Base-by-base conservation (phyloP, 768 basidiomycete species). In the Boletus sp. region DNA sequence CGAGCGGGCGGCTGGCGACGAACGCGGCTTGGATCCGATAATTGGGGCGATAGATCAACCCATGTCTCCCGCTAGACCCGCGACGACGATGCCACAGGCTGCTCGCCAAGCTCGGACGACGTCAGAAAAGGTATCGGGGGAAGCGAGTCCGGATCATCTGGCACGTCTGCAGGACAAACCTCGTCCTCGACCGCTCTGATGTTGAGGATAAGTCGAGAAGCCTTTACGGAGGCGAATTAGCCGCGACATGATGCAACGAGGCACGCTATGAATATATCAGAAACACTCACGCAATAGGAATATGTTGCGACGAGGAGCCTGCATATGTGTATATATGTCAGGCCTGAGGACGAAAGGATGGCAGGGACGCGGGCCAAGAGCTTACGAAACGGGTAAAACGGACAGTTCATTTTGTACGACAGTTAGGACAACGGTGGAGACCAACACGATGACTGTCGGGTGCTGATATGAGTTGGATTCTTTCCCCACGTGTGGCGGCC, bases 141-240 rank as follows among this genome's bases (percentile, higher is more conserved):
- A 32, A 56, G 53, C 15, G 32, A 42, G n/a, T 64, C 50, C 0
- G 45, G 48, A 27, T 54, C 33, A 7, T 50, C 44, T 14, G 59
- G 47, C 0, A 50, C 30, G 21, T 61, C 53, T 37, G 37, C 14
- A 25, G 14, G 59, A 45, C 53, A 19, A 9, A n/a, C 14, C 30
- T 34, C 4, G 9, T 39, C 15, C 6, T 58, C 47, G 1, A 50
- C 53, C 14, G 15, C 55, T 48, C 58, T 61, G 41, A 63, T 41
- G 29, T 64, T 64, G 39, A 64, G 47, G 8, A 65, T 40, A 21
- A 64, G 60, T 14, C 63, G 60, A 17, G 64, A 64, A 11, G 57
- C 57, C 61, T 63, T 46, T 37, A 7, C 2, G 9, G 27, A 49
- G 29, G 32, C 25, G 30, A 42, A 32, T 57, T 13, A 45, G 46